Base-by-base conservation (phyloP, 2,329 filamentous ascomycete genomes). In the Xylariomycetidae sp. region DNA sequence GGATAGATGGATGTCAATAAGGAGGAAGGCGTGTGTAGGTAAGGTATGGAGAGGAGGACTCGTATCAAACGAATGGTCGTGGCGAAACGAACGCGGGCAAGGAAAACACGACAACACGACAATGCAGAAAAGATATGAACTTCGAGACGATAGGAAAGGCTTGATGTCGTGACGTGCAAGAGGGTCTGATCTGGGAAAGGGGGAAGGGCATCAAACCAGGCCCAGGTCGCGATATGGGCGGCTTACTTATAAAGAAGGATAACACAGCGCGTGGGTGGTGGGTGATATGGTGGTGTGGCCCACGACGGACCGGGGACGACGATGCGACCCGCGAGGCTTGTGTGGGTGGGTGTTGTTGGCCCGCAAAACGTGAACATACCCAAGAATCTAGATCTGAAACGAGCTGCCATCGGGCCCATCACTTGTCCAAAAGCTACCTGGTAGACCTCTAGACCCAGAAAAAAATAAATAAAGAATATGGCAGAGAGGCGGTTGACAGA, bases 51-150 rank as follows among this genome's bases (percentile, higher is more conserved):
- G n/a, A 18, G 39, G 42, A 48, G 44, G 32, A 50, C 52, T 63
- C 60, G 61, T 64, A 52, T 65, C 59, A 65, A 65, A 64, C 59
- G 58, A 63, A 58, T 43, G 54, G 50, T 45, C 31, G 29, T 31
- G 34, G 31, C 39, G 53, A 54, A 57, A 56, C 50, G 51, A 55
- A 56, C 40, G 50, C 46, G 43, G 42, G 37, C 28, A 44, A 50
- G 45, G 49, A 53, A 44, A 42, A 39, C 14, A 29, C 16, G 34
- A 37, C 29, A 30, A 39, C 37, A 35, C 25, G 26, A 38, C 43
- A 40, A 46, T 47, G 39, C 40, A 46, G 38, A 47, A 47, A 42
- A 49, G 44, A 46, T 42, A 51, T 41, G 44, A 46, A 41, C n/a
- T n/a, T 53, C 50, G 48, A 54, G 52, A 50, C 42, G 44, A 48